These are phyloP conservation scores for Cordyceps fumosorosea DNA, from an alignment of 2,329 filamentous ascomycete genomes.

Conservation along the genomic window DNA sequence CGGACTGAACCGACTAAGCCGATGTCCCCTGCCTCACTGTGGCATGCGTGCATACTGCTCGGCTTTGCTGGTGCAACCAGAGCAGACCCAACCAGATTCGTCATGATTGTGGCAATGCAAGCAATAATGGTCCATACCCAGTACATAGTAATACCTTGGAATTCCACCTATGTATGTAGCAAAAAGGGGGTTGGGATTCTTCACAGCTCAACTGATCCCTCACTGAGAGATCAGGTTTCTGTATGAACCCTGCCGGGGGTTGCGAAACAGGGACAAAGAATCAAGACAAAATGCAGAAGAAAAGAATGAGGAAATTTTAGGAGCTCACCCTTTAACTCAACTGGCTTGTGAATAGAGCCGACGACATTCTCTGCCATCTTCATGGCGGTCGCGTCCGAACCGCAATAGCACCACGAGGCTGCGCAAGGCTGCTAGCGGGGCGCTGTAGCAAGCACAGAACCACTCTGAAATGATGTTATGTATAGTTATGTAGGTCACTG, in stretches of 20 bases:
- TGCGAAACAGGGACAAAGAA: too few relatives aligned
- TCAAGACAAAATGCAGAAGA: too few relatives aligned
- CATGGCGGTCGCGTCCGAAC: neutral
- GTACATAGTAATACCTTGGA: neutral
- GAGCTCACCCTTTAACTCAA: neutral
- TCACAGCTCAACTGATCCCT: too few relatives aligned
- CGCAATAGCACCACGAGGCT: neutral
- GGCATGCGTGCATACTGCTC: neutral
- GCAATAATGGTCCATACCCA: neutral
- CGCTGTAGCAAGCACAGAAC: neutral
- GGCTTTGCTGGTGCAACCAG: neutral
- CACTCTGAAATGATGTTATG: neutral
- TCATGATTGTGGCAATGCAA: neutral
- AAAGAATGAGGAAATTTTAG: neutral
- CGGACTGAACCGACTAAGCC: neutral
- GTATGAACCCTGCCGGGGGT: neutral
- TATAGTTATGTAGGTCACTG: neutral
- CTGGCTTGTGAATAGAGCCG: neutral
- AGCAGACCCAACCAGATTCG: neutral
- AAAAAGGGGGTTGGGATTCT: too few relatives aligned
- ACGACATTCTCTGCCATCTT: neutral
- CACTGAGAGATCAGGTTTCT: too few relatives aligned
- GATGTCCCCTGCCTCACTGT: neutral
- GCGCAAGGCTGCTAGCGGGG: constrained; percentile 3
- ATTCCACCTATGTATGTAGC: neutral